Evolutionary conservation across 352 stramenopile genomes (phyloP).

Genomic region (Globisporangium perplexum): DNA sequence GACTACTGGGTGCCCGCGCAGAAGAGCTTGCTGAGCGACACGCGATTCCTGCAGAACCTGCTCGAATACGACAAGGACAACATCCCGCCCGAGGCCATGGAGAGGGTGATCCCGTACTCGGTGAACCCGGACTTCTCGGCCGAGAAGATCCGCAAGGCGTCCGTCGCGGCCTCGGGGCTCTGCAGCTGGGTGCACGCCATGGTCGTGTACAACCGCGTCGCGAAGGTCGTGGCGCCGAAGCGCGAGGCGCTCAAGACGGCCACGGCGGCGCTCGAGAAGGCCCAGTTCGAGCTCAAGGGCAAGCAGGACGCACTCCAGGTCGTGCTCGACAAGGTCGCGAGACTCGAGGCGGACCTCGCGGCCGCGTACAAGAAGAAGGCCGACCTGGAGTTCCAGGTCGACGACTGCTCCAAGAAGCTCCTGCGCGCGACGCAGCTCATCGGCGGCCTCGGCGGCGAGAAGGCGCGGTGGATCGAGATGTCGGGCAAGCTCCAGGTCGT

Average conservation of each 20-base stretch:
- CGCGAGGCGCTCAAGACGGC: slow-evolving; percentile 89
- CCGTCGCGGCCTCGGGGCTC: slow-evolving; percentile 90
- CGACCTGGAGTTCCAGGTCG: slow-evolving; percentile 87
- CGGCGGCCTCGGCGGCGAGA: slow-evolving; percentile 91
- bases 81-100: slow-evolving; percentile 87
- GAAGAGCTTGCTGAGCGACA: slow-evolving; percentile 91
- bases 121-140: slow-evolving; percentile 90
- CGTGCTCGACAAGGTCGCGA: slow-evolving; percentile 90
- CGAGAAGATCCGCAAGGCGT: slow-evolving; percentile 93
- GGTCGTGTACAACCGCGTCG: slow-evolving; percentile 94
- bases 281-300: slow-evolving; percentile 77
- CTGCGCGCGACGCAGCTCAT: slow-evolving; percentile 91
- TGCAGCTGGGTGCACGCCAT: slow-evolving; percentile 96
- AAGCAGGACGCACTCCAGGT: slow-evolving; percentile 91
- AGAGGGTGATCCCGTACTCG: slow-evolving; percentile 84
- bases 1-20: slow-evolving; percentile 93
- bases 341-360: slow-evolving; percentile 84
- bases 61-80: slow-evolving; percentile 96
- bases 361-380: slow-evolving; percentile 92
- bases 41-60: slow-evolving; percentile 91
- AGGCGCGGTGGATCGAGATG: slow-evolving; percentile 90
- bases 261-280: slow-evolving; percentile 78
- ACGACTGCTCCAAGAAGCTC: slow-evolving; percentile 92
- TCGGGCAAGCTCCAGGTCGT: slow-evolving; percentile 76
- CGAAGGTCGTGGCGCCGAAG: slow-evolving; percentile 92